Percentiles rank a stretch among this genome's conserved stretches.
Evolutionary conservation across 2,329 filamentous ascomycete species (phyloP).

Genomic region (Aspergillus awamori): DNA sequence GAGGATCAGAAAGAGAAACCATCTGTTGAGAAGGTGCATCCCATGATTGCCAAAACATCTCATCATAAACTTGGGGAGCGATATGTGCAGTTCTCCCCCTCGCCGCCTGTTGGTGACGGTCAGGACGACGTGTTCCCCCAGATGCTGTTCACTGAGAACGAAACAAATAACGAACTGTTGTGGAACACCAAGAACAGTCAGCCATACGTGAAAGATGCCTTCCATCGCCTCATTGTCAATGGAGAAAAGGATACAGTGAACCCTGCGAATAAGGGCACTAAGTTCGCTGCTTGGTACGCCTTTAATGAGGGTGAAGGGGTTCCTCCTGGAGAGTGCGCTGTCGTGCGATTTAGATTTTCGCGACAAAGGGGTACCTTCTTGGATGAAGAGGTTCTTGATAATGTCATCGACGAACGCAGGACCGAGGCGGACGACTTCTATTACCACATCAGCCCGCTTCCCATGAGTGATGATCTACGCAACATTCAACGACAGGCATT

Average conservation of each 20-base stretch:
- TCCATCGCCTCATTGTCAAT: slow-evolving; percentile 84
- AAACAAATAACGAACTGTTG: slow-evolving; percentile 79
- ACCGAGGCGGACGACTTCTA: slow-evolving; percentile 97
- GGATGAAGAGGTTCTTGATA: slow-evolving; percentile 90
- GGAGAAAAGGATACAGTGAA: slow-evolving; percentile 80
- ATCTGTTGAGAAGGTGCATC: slow-evolving; percentile 66
- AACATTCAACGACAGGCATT: slow-evolving; percentile 96
- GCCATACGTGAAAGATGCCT: slow-evolving; percentile 91
- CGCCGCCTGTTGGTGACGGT: slow-evolving; percentile 77
- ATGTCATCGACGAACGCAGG: slow-evolving; percentile 81
- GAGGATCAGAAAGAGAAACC: slow-evolving; percentile 78
- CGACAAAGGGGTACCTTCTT: slow-evolving; percentile 75
- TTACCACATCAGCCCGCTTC: slow-evolving; percentile 86
- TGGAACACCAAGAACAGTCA: slow-evolving; percentile 78
- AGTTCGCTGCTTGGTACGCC: slow-evolving; percentile 86
- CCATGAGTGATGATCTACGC: slow-evolving; percentile 88
- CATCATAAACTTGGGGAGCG: slow-evolving; percentile 81
- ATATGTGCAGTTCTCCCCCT: slow-evolving; percentile 83
- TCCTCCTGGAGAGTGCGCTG: slow-evolving; percentile 86
- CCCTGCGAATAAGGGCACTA: slow-evolving; percentile 77
- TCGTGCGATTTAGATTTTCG: slow-evolving; percentile 88
- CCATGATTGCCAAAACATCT: slow-evolving; percentile 72
- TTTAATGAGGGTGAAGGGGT: slow-evolving; percentile 91
- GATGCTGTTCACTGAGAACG: slow-evolving; percentile 92
- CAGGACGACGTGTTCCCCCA: slow-evolving; percentile 83